phyloP scores from a whole-genome alignment of 495 filamentous ascomycete genomes.

The Podospora fimiseda region DNA sequence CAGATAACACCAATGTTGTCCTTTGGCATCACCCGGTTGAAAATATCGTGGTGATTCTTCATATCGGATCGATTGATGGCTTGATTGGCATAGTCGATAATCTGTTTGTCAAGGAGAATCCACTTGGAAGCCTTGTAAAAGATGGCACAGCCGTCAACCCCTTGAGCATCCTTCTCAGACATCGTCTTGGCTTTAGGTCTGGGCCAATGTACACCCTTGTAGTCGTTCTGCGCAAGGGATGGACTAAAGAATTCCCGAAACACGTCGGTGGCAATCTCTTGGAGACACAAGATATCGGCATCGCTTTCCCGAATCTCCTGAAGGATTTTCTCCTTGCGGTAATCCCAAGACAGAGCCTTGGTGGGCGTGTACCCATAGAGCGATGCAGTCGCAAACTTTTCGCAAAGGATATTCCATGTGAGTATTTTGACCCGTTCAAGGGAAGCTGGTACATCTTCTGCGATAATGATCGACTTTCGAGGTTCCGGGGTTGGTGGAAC shows the following conservation, averaged over 20 bases:
- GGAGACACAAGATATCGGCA: slow-evolving; percentile 84
- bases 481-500: slow-evolving; percentile 61
- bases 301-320: slow-evolving; percentile 70
- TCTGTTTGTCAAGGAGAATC: slow-evolving; percentile 83
- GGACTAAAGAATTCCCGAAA: slow-evolving; percentile 85
- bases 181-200: slow-evolving; percentile 84
- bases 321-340: slow-evolving; percentile 73
- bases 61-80: slow-evolving; percentile 92
- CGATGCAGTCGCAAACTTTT: slow-evolving; percentile 74
- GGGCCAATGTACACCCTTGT: slow-evolving; percentile 88
- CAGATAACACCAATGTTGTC: slow-evolving; percentile 89
- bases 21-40: slow-evolving; percentile 95
- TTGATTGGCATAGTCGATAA: slow-evolving; percentile 84
- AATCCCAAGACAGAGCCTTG: slow-evolving; percentile 74
- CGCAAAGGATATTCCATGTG: slow-evolving; percentile 92
- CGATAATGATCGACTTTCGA: slow-evolving; percentile 40
- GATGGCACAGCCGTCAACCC: slow-evolving; percentile 90
- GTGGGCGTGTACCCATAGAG: slow-evolving; percentile 87
- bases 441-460: slow-evolving; percentile 41
- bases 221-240: slow-evolving; percentile 73
- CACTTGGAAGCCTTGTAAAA: slow-evolving; percentile 93
- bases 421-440: slow-evolving; percentile 64
- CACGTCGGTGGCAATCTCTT: slow-evolving; percentile 84
- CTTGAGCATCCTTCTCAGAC: slow-evolving; percentile 76
- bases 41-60: slow-evolving; percentile 92